A percentile compares a stretch with the other conserved stretches of the same genome.
Conservation (phyloP, 1,139 yeast genomes). For the Candida freyschussii region DNA sequence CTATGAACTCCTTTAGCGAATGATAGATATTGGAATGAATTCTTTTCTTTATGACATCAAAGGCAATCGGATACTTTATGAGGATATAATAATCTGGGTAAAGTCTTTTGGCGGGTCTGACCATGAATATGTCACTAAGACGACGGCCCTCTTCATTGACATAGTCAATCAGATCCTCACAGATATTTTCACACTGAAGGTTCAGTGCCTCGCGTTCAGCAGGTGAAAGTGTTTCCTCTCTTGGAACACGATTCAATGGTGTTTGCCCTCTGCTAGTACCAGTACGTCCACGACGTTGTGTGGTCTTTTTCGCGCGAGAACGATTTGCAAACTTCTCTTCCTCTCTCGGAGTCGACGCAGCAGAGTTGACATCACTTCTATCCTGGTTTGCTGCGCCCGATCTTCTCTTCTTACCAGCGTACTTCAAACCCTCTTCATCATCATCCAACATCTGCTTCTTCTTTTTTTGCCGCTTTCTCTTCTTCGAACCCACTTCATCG, state of each 20-base stretch:
- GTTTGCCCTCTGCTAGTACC: slow-evolving; percentile 27
- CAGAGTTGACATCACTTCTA: slow-evolving; percentile 12
- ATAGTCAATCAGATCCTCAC: slow-evolving; percentile 40
- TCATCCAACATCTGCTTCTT: slow-evolving; percentile 13
- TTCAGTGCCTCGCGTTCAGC: slow-evolving; percentile 42
- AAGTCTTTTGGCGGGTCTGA: slow-evolving; percentile 62
- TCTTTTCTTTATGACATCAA: slow-evolving; percentile 61
- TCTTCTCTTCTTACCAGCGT: slow-evolving; percentile 22
- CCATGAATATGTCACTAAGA: slow-evolving; percentile 59
- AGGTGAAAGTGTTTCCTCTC: slow-evolving; percentile 36
- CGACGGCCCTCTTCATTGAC: slow-evolving; percentile 38
- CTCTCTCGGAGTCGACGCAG: slow-evolving; percentile 14
- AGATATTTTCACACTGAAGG: slow-evolving; percentile 38
- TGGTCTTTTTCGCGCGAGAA: slow-evolving; percentile 10
- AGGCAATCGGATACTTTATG: slow-evolving; percentile 77
- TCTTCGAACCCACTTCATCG: slow-evolving; percentile 18
- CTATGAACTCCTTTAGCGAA: slow-evolving; percentile 54
- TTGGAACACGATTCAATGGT: slow-evolving; percentile 29
- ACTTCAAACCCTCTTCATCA: slow-evolving; percentile 5
- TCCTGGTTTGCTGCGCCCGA: slow-evolving; percentile 16
- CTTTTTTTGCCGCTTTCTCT: slow-evolving; percentile 18
- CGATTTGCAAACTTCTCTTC: slow-evolving; percentile 8
- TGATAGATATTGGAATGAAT: slow-evolving; percentile 50
- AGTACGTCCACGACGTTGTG: slow-evolving; percentile 24
- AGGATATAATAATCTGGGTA: slow-evolving; percentile 87